A percentile compares a stretch with the other conserved stretches of the same genome.
Conservation (phyloP, 371 early-diverging fungal species). For the Mucor sp. region DNA sequence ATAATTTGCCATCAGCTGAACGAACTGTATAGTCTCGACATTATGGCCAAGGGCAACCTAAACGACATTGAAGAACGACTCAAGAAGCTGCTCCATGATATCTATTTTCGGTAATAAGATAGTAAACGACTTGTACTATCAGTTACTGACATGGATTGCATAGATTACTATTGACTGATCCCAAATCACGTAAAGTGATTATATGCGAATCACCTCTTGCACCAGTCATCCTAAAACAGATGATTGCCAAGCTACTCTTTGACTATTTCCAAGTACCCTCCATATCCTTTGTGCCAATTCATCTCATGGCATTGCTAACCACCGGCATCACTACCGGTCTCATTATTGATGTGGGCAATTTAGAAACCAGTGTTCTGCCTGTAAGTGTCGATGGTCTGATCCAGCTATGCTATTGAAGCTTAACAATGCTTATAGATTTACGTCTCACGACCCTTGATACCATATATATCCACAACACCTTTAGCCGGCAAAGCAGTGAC, state of each 20-base stretch:
- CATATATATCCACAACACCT: slow-evolving; percentile 69
- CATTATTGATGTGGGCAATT: slow-evolving; percentile 82
- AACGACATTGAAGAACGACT: slow-evolving; percentile 42
- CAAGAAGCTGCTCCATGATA: slow-evolving; percentile 44
- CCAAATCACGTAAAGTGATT: slow-evolving; percentile 86
- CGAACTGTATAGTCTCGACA: slow-evolving; percentile 56
- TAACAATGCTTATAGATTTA: slow-evolving; percentile 61
- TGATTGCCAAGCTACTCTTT: slow-evolving; percentile 75
- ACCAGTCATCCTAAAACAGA: slow-evolving; percentile 73
- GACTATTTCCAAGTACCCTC: slow-evolving; percentile 83
- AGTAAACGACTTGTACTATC: not conserved
- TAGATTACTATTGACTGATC: slow-evolving; percentile 78
- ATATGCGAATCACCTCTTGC: slow-evolving; percentile 80
- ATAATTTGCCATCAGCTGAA: slow-evolving; percentile 25
- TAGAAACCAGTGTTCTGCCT: slow-evolving; percentile 78
- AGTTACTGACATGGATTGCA: not conserved
- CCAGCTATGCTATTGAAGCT: not conserved
- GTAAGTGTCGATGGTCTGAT: slow-evolving; percentile 45
- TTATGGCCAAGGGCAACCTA: slow-evolving; percentile 46
- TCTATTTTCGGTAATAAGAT: slow-evolving; percentile 43
- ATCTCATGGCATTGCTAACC: slow-evolving; percentile 77
- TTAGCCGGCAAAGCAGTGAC: slow-evolving; percentile 73
- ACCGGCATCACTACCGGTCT: slow-evolving; percentile 81
- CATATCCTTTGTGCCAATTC: slow-evolving; percentile 79
- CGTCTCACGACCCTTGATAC: slow-evolving; percentile 74